Evolutionary conservation across 139 green algal species (phyloP), one percentile per base, ranked within the genome.

Genomic region (Astrephomene gubernaculifera): DNA sequence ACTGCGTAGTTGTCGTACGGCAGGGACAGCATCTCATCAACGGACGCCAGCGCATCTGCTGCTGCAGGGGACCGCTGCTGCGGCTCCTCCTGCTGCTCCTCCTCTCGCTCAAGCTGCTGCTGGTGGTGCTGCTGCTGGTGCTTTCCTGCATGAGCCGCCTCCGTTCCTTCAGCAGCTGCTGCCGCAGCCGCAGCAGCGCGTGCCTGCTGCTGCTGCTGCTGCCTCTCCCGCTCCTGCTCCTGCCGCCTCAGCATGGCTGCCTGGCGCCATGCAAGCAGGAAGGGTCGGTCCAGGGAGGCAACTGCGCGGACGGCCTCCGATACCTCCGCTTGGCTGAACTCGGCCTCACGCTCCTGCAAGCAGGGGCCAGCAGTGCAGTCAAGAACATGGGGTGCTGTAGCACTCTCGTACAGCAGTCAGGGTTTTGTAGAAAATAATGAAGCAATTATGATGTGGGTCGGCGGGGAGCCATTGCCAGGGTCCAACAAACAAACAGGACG

Each of bases 201-300:
- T 45, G 33, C 52, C 52, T 22, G 29, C 52, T 22, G 35, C 52
- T 5, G n/a, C 60, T 1, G 29, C 76, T 45, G 29, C 52, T 22
- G 35, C 52, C 1, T 17, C 60, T 1, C 39, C 76, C 35, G 79
- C 79, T 21, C 45, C 64, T 78, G 33, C 45, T 21, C 2, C 65
- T 85, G 79, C 49, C 57, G 45, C 35, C 65, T 25, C 14, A 60
- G 24, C 5, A 65, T 49, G 3, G 65, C 79, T 31, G 64, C 49
- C 64, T 86, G 65, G 45, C 79, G 65, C 79, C 79, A 86, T 1
- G 79, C 79, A 6, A 22, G n/a, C 35, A 86, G 79, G 35, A 86
- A 69, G 5, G 25, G 25, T 8, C 79, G 64, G 79, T 86, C 79
- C 65, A 86, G 33, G 14, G 69, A 6, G 4, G 79, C 79, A 45